These are phyloP conservation scores for Yamadazyma diospyri DNA, from an alignment of 1,139 yeast genomes.

Conservation along the genomic window DNA sequence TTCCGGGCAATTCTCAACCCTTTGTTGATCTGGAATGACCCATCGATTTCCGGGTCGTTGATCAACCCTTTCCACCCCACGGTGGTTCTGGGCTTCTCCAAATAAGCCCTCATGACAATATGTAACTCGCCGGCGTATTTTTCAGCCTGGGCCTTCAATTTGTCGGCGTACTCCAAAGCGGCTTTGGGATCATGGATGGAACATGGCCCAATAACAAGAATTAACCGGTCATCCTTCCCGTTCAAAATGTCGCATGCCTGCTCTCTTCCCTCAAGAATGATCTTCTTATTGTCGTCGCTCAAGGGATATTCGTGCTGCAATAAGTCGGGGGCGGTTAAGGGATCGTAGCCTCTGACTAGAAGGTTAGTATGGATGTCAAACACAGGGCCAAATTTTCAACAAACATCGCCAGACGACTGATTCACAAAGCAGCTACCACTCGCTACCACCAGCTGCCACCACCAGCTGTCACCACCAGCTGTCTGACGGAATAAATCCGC, in stretches of 20 bases:
- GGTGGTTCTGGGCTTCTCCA: slow-evolving; percentile 97
- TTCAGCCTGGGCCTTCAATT: slow-evolving; percentile 57
- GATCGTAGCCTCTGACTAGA: slow-evolving; percentile 74
- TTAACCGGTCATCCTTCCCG: slow-evolving; percentile 76
- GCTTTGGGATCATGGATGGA: slow-evolving; percentile 93
- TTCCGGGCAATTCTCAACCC: slow-evolving; percentile 88
- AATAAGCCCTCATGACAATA: slow-evolving; percentile 94
- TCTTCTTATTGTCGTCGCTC: slow-evolving; percentile 53
- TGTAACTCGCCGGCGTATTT: slow-evolving; percentile 70
- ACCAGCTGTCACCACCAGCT: no score
- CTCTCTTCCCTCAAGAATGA: slow-evolving; percentile 73
- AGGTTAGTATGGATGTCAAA: slow-evolving; percentile 6
- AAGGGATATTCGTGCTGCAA: slow-evolving; percentile 88
- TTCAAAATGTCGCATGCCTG: slow-evolving; percentile 66
- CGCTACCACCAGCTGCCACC: no score
- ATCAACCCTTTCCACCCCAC: slow-evolving; percentile 99
- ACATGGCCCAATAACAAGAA: slow-evolving; percentile 92
- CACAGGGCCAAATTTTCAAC: no score
- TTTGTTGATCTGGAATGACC: slow-evolving; percentile 89
- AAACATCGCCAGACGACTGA: no score
- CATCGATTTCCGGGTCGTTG: slow-evolving; percentile 95
- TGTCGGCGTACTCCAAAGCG: slow-evolving; percentile 81
- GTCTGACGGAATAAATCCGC: background rate
- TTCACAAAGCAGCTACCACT: no score
- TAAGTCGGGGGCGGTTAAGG: slow-evolving; percentile 90